Base-by-base conservation (phyloP, 768 basidiomycete genomes). In the Imleria badia region DNA sequence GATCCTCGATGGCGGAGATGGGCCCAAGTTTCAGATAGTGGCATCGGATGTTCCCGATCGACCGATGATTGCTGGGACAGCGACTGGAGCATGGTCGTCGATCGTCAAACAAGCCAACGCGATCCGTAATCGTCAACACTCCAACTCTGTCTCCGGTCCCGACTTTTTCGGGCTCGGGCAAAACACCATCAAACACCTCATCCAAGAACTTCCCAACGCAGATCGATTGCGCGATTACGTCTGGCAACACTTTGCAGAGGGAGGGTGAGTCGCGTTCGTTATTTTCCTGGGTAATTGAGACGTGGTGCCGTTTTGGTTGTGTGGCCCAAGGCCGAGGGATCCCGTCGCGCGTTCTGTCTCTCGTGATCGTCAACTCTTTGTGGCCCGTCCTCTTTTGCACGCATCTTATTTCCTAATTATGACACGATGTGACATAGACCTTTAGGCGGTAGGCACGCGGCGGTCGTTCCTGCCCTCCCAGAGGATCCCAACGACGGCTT, bases 81-180 rank as follows among this genome's bases (percentile, higher is more conserved):
- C 91, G 31, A 94, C 91, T 0, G 91, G 91, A 31, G 89, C 89
- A 44, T 94, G 91, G 91, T 85, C 87, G 5, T 83, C 78, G 60
- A 88, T 94, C 59, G 89, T 94, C 47, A 86, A 85, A 64, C 83
- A 88, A 47, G 91, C 91, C 1, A 93, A 92, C 64, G 79, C 81
- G 40, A 84, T 93, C 56, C 83, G 91, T 45, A 85, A 89, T 65
- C 79, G 89, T 14, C 86, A 89, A 59, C 91, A 92, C 64, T 89
- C 86, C 41, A 92, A 92, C 68, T 90, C 87, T 6, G 89, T 94
- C 14, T 93, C 91, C 3, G 91, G 91, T 0, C 91, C 91, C 14
- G 91, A 93, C 72, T 92, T 92, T 69, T 93, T 91, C 65, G 91
- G 91, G 10, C 76, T 94, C 15, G 87, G 87, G 4, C 87, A 92